Evolutionary conservation across 495 filamentous ascomycete genomes (phyloP).

Genomic region (Melanomma pulvis-pyrius): DNA sequence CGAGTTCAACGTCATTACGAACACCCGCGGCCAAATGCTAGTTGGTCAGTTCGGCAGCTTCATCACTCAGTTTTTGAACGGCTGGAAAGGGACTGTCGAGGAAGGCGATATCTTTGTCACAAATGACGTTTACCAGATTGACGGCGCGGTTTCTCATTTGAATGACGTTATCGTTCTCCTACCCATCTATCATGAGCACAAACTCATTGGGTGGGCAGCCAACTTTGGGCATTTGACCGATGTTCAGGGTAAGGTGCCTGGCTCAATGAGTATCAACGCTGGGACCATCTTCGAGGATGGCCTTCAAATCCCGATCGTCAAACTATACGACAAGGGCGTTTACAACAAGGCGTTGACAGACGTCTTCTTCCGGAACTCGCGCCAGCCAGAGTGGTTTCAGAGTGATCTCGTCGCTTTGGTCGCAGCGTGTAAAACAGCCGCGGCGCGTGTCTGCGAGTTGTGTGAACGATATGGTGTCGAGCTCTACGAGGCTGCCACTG

Average conservation of each 20-base stretch:
- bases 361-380: slow-evolving; percentile 53
- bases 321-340: slow-evolving; percentile 50
- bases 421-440: slow-evolving; percentile 53
- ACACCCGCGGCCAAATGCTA: slow-evolving; percentile 53
- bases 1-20: slow-evolving; percentile 58
- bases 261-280: slow-evolving; percentile 57
- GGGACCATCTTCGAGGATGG: slow-evolving; percentile 57
- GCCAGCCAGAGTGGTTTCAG: slow-evolving; percentile 56
- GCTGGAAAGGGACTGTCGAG: slow-evolving; percentile 52
- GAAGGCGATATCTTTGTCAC: slow-evolving; percentile 57
- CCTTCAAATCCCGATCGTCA: slow-evolving; percentile 56
- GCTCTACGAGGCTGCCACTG: slow-evolving; percentile 51
- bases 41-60: slow-evolving; percentile 58
- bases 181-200: slow-evolving; percentile 51
- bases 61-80: slow-evolving; percentile 52
- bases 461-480: slow-evolving; percentile 51
- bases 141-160: slow-evolving; percentile 54
- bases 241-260: slow-evolving; percentile 55
- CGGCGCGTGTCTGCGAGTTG: slow-evolving; percentile 50
- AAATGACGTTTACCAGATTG: slow-evolving; percentile 55
- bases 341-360: slow-evolving; percentile 52
- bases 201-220: slow-evolving; percentile 53
- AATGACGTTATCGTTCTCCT: slow-evolving; percentile 55
- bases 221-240: slow-evolving; percentile 58
- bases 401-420: slow-evolving; percentile 55